phyloP scores from a whole-genome alignment of 2,329 filamentous ascomycete genomes.

The Sphaerostilbella broomeana region DNA sequence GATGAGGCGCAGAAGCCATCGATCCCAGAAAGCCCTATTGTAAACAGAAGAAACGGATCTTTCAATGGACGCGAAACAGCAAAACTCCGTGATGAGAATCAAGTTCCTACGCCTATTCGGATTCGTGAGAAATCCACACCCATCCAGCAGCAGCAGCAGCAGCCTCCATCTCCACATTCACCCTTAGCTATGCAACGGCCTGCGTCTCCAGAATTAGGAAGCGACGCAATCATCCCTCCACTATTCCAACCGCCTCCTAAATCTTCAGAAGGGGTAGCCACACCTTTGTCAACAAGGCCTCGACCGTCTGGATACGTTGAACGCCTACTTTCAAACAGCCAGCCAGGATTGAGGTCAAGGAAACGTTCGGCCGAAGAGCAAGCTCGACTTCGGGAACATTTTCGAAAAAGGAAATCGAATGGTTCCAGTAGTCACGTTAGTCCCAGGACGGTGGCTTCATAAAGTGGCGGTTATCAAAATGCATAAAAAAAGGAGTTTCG shows the following conservation, averaged over 20 bases:
- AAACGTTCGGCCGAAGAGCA: constrained; percentile 19
- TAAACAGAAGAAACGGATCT: too few relatives aligned
- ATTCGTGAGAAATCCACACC: too few relatives aligned
- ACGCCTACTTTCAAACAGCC: constrained; percentile 15
- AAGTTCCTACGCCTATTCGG: too few relatives aligned
- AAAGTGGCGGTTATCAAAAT: too few relatives aligned
- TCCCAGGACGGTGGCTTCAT: constrained; percentile 3
- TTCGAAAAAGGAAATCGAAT: constrained; percentile 19
- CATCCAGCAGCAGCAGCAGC: too few relatives aligned
- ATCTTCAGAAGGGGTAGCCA: neutral
- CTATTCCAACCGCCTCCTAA: neutral
- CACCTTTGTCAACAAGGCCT: constrained; percentile 13
- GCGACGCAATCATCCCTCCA: constrained; percentile 6
- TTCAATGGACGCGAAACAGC: too few relatives aligned
- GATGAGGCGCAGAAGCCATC: neutral
- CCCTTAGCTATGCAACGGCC: neutral
- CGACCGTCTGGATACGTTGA: constrained; percentile 20
- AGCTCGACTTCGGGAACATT: constrained; percentile 22
- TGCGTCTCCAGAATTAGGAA: constrained; percentile 7
- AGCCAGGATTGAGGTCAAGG: constrained; percentile 11
- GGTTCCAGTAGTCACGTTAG: constrained; percentile 11
- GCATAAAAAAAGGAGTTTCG: too few relatives aligned
- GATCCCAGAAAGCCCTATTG: too few relatives aligned
- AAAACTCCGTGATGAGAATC: too few relatives aligned
- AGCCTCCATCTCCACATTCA: neutral